Percentiles rank a stretch among this genome's conserved stretches.
Evolutionary conservation across 2,329 filamentous ascomycete genomes (phyloP).

Genomic region (Dactylellina sp.): DNA sequence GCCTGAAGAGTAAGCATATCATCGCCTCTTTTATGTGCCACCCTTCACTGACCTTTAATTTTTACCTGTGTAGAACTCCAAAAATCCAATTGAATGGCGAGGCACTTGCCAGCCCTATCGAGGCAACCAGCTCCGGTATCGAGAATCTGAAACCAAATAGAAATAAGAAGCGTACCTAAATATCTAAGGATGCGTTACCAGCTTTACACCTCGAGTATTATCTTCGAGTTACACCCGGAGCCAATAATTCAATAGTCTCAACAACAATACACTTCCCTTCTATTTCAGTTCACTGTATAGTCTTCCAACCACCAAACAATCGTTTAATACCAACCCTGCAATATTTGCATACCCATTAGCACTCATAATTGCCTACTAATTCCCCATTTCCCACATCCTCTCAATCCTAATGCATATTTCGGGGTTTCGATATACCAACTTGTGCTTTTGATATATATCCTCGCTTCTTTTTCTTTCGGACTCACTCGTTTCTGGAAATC

Average conservation of each 20-base stretch:
- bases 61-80: slow-evolving; percentile 23
- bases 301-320: slow-evolving; percentile 40
- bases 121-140: slow-evolving; percentile 26
- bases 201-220: no score
- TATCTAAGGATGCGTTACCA: not conserved
- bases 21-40: not conserved
- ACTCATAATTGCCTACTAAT: not conserved
- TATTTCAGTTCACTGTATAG: slow-evolving; percentile 43
- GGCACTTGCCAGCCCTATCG: slow-evolving; percentile 38
- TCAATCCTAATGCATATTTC: slow-evolving; percentile 2
- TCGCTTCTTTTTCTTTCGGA: slow-evolving; percentile 1
- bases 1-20: slow-evolving; percentile 34
- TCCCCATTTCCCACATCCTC: slow-evolving; percentile 6
- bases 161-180: slow-evolving; percentile 20
- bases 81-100: slow-evolving; percentile 52
- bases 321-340: slow-evolving; percentile 36
- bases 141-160: slow-evolving; percentile 27
- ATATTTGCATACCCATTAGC: not conserved
- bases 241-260: no score
- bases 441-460: slow-evolving; percentile 16
- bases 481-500: slow-evolving; percentile 3
- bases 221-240: no score
- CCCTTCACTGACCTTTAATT: not conserved
- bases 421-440: slow-evolving; percentile 16
- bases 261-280: not conserved